phyloP scores from a whole-genome alignment of 495 filamentous ascomycete species.

The Penicillium atrosanguineum region DNA sequence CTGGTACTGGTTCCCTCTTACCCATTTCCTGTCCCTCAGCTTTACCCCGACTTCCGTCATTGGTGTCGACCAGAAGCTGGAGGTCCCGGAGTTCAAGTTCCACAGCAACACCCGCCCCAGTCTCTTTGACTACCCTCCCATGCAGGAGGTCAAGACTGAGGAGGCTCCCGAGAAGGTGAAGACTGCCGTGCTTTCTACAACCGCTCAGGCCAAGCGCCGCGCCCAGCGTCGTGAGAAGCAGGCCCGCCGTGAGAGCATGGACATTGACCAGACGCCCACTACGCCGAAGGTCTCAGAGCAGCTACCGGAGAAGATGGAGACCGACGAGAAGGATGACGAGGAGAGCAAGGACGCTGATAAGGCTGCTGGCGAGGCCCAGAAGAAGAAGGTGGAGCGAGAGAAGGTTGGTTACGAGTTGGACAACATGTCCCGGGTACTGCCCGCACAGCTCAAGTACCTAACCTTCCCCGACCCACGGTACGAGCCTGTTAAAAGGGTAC shows the following conservation, averaged over 20 bases:
- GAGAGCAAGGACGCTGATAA: slow-evolving; percentile 66
- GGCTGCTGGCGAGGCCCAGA: slow-evolving; percentile 51
- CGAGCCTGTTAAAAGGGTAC: slow-evolving; percentile 92
- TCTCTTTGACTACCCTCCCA: slow-evolving; percentile 96
- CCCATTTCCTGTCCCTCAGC: slow-evolving; percentile 92
- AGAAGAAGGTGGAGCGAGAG: slow-evolving; percentile 92
- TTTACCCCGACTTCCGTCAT: slow-evolving; percentile 95
- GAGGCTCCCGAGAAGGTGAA: slow-evolving; percentile 93
- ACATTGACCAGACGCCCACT: slow-evolving; percentile 74
- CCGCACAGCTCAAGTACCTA: slow-evolving; percentile 91
- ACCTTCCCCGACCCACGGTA: slow-evolving; percentile 84
- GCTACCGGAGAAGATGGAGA: slow-evolving; percentile 81
- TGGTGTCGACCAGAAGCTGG: slow-evolving; percentile 86
- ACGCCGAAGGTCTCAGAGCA: slow-evolving; percentile 70
- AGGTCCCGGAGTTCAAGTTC: slow-evolving; percentile 94
- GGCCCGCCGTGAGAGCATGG: slow-evolving; percentile 77
- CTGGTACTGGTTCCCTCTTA: slow-evolving; percentile 99
- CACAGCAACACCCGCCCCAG: slow-evolving; percentile 91
- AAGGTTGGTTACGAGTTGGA: slow-evolving; percentile 94
- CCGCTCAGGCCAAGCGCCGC: slow-evolving; percentile 91
- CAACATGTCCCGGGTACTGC: slow-evolving; percentile 95
- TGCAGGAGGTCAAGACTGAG: slow-evolving; percentile 89
- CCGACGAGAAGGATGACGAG: slow-evolving; percentile 69
- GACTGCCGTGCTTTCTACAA: slow-evolving; percentile 94
- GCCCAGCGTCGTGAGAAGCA: slow-evolving; percentile 73